Evolutionary conservation across 73 alveolate species (phyloP).

Genomic region (Loxodes magnus): DNA sequence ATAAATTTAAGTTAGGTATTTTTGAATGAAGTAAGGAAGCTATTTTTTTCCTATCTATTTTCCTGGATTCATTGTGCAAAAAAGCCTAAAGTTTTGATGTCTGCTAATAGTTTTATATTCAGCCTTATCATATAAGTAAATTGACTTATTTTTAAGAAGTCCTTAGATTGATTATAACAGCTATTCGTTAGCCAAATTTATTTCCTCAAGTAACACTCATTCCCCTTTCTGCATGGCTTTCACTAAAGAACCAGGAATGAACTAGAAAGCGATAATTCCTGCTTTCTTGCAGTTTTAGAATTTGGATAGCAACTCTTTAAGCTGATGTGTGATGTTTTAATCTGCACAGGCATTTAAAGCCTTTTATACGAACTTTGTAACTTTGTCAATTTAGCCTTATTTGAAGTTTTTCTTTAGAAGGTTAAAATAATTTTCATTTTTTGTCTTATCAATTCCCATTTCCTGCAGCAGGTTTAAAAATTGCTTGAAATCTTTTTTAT

Average conservation of each 20-base stretch:
- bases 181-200: conserved; percentile 89
- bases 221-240: conserved; percentile 87
- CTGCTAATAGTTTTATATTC: conserved; percentile 66
- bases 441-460: conserved; percentile 41
- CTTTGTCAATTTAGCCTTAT: conserved; percentile 52
- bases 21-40: conserved; percentile 44
- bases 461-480: conserved; percentile 50
- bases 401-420: conserved; percentile 46
- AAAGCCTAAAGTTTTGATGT: conserved; percentile 88
- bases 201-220: conserved; percentile 95
- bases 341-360: not conserved
- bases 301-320: conserved; percentile 40
- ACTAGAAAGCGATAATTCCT: conserved; percentile 50
- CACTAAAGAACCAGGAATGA: conserved; percentile 86
- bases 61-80: conserved; percentile 98
- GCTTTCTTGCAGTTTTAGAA: conserved; percentile 27
- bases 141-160: conserved; percentile 71
- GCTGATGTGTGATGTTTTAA: conserved; percentile 33
- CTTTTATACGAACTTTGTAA: conserved; percentile 41
- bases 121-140: conserved; percentile 80
- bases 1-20: conserved; percentile 82
- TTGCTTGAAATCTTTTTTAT: conserved; percentile 62
- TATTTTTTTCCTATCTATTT: conserved; percentile 19
- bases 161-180: conserved; percentile 68
- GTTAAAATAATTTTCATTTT: conserved; percentile 56